A percentile compares a stretch with the other conserved stretches of the same genome.
Evolutionary conservation across 129 eudicot species (phyloP).

Genomic region (Saposhnikovia divaricata): DNA sequence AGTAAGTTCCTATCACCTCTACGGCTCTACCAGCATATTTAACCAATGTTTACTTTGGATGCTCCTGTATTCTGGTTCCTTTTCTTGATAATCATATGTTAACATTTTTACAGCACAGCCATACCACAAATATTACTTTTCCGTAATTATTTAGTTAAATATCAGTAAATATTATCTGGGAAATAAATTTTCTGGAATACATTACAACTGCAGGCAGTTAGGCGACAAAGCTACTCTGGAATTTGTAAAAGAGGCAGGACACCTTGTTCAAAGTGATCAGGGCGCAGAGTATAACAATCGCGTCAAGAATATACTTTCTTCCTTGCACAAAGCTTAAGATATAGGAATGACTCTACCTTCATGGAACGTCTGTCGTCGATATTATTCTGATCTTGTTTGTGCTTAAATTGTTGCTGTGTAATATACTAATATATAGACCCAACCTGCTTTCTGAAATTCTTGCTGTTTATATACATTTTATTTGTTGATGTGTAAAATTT

Average conservation of each 20-base stretch:
- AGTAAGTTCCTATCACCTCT: not conserved
- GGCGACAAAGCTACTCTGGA: not conserved
- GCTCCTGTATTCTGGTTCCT: not conserved
- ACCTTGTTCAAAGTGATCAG: conserved; percentile 8
- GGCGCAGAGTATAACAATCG: not conserved
- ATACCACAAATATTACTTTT: not conserved
- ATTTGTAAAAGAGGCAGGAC: conserved; percentile 11
- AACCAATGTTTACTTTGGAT: not conserved
- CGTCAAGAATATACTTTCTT: not conserved
- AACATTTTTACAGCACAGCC: not conserved
- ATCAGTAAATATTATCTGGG: not conserved
- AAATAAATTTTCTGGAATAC: not conserved
- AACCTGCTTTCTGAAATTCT: not conserved
- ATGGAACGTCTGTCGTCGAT: not conserved
- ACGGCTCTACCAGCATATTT: not conserved
- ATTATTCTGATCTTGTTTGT: not conserved
- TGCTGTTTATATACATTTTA: not conserved
- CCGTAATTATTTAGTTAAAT: not conserved
- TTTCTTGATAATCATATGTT: not conserved
- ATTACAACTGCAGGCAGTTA: conserved; percentile 1
- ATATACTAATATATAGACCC: not conserved
- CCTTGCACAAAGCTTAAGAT: not conserved
- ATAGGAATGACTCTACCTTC: not conserved
- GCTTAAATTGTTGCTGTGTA: not conserved
- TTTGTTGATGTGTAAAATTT: not conserved